Percentiles rank a stretch among this genome's conserved stretches.
Conservation (phyloP, 441 rosid species). For the Aquilaria agallochum region DNA sequence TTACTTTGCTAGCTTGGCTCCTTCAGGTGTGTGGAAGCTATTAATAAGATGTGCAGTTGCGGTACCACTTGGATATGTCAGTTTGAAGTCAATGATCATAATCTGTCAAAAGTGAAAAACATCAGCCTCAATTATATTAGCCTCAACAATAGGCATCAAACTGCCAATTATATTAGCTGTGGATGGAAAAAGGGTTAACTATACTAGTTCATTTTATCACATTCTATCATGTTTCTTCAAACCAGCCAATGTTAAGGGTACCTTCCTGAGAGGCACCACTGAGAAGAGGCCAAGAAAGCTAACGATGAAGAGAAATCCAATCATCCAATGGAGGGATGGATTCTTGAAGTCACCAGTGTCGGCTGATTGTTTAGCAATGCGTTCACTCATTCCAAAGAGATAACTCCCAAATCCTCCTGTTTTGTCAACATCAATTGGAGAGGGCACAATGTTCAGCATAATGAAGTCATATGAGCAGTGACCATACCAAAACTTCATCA, state of each 20-base stretch:
- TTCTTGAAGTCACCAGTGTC: slow-evolving; percentile 47
- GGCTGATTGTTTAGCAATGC: slow-evolving; percentile 47
- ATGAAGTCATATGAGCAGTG: no score
- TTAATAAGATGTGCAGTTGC: slow-evolving; percentile 95
- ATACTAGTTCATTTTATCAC: no score
- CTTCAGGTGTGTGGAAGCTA: slow-evolving; percentile 90
- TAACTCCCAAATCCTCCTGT: slow-evolving; percentile 93
- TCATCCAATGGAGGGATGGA: slow-evolving; percentile 73
- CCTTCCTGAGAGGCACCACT: slow-evolving; percentile 89
- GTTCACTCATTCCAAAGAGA: slow-evolving; percentile 78
- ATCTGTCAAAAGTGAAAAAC: slow-evolving; percentile 34
- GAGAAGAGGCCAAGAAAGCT: slow-evolving; percentile 96
- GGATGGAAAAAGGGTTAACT: no score
- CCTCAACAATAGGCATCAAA: no score
- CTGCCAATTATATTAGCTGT: no score
- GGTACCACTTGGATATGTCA: slow-evolving; percentile 95
- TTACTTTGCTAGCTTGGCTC: slow-evolving; percentile 86
- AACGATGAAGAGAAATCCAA: slow-evolving; percentile 77
- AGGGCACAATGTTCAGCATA: no score
- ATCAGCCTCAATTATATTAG: neutral
- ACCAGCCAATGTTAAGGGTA: slow-evolving; percentile 14
- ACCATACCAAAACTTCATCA: no score
- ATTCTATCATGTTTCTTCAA: no score
- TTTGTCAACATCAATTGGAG: neutral
- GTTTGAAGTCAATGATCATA: slow-evolving; percentile 85